Percentiles rank a stretch among this genome's conserved stretches.
These are phyloP conservation scores for Aspergillus taichungensis DNA, from an alignment of 495 filamentous ascomycete species.

Conservation along the genomic window DNA sequence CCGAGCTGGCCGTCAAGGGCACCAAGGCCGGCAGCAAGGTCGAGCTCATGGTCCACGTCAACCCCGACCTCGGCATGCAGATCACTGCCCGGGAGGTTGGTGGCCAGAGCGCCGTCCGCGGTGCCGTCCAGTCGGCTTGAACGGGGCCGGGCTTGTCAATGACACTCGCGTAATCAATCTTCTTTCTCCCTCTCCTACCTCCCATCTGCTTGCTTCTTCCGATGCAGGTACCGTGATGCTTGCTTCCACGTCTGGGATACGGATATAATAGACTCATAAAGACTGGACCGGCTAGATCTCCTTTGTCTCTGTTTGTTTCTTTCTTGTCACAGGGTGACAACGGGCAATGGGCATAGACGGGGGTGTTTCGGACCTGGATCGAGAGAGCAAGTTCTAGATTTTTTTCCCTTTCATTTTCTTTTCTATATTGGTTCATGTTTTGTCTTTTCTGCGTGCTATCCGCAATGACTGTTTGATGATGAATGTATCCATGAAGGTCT, in stretches of 20 bases:
- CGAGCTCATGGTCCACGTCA: conserved; percentile 85
- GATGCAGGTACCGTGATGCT: conserved; percentile 12
- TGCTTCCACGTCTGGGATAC: too few species aligned
- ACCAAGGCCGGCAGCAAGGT: conserved; percentile 85
- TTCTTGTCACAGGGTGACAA: too few species aligned
- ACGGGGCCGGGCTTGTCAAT: background rate
- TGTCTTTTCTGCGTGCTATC: background rate
- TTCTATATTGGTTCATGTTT: background rate
- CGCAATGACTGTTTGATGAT: conserved; percentile 17
- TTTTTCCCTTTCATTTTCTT: background rate
- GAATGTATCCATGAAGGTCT: conserved; percentile 19
- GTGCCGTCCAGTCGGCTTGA: conserved; percentile 47
- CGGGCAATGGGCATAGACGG: too few species aligned
- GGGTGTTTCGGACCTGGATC: too few species aligned
- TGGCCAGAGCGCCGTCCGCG: conserved; percentile 74
- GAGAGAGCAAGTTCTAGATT: too few species aligned
- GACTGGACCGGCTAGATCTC: background rate
- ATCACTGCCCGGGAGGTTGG: conserved; percentile 80
- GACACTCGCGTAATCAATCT: too few species aligned
- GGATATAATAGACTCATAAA: too few species aligned
- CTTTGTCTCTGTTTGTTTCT: conserved; percentile 14
- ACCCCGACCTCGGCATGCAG: conserved; percentile 63
- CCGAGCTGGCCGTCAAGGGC: conserved; percentile 73
- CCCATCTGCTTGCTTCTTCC: conserved; percentile 6
- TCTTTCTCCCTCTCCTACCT: background rate